Evolutionary conservation across 371 early-diverging fungal genomes (phyloP), one percentile per base, ranked within the genome.

Genomic region (Mortierella sp.): DNA sequence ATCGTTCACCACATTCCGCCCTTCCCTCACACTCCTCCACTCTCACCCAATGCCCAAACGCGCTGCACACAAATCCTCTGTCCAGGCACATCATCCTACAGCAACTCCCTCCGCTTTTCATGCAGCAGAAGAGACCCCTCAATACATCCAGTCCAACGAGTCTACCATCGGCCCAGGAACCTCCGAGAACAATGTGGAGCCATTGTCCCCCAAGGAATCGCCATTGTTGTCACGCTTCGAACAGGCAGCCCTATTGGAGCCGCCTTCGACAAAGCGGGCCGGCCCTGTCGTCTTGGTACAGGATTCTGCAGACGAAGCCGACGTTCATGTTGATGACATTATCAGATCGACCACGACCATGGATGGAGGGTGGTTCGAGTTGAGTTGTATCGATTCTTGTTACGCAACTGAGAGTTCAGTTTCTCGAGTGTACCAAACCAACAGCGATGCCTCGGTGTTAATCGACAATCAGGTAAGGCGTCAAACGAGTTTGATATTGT

Each of bases 281-380:
- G 21, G 34, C 10, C 21, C 54, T 0, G 28, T 1, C 10, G 27
- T 62, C 1, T 54, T 62, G 27, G 62, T 62, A 10, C 37, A 19
- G 13, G 54, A 34, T 47, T 62, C 62, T 14, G 62, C 27, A 21
- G 62, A 62, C 25, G 62, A 62, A 25, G 48, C 27, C n/a, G 54
- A 54, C n/a, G n/a, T 31, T 40, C 16, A 44, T 14, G 43, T 24
- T 25, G 9, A 17, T 25, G 24, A 6, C 40, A 39, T 5, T 8
- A 13, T 2, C 3, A 47, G 37, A 6, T 6, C 24, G 5, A 39
- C 22, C 28, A 8, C 10, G 19, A 31, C 27, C 9, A n/a, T 25
- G 22, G 12, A 31, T 21, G 46, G 22, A 19, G 46, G n/a, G 2
- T 37, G 21, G 17, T 12, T 56, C 9, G 31, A 46, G 21, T 17